A percentile compares a stretch with the other conserved stretches of the same genome.
These are phyloP conservation scores for Tylopilus vinaceipallidus DNA, from an alignment of 768 basidiomycete species.

Conservation along the genomic window DNA sequence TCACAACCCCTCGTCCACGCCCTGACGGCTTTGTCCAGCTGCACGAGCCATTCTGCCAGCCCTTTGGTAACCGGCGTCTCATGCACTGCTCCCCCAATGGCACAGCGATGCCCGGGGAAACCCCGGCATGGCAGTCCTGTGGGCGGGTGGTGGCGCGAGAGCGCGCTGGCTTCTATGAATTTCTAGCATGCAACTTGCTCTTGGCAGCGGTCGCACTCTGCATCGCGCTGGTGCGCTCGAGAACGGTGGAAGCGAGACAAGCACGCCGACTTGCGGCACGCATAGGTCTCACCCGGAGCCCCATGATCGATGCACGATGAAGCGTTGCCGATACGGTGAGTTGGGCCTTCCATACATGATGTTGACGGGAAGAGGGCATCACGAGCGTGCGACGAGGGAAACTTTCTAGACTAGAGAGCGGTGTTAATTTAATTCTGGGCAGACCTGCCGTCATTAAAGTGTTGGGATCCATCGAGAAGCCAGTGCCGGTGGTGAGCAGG, in stretches of 20 bases:
- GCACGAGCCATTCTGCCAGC: constrained; percentile 87
- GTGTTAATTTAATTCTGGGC: constrained; percentile 5
- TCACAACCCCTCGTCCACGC: constrained; percentile 2
- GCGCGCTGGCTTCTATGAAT: constrained; percentile 87
- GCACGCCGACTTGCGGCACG: constrained; percentile 82
- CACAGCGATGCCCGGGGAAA: constrained; percentile 44
- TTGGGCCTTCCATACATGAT: not conserved
- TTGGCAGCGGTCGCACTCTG: constrained; percentile 66
- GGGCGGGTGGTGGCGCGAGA: constrained; percentile 81
- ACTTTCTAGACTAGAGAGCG: not conserved
- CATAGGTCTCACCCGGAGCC: constrained; percentile 64
- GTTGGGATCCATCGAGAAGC: not conserved
- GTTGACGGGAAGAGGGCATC: not conserved
- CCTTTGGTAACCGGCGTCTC: constrained; percentile 91
- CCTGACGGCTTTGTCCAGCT: constrained; percentile 46
- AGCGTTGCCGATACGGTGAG: constrained; percentile 1
- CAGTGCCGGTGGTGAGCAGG: too few relatives aligned
- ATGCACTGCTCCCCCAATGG: constrained; percentile 66
- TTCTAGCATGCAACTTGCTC: constrained; percentile 77
- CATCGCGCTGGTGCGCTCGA: constrained; percentile 67
- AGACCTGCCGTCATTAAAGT: too few relatives aligned
- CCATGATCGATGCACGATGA: constrained; percentile 14
- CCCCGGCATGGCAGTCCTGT: constrained; percentile 90
- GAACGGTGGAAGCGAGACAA: constrained; percentile 66
- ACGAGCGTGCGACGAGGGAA: constrained; percentile 6